Conservation (phyloP, 2,329 filamentous ascomycete species). For the Ophidiomyces ophidiicola region DNA sequence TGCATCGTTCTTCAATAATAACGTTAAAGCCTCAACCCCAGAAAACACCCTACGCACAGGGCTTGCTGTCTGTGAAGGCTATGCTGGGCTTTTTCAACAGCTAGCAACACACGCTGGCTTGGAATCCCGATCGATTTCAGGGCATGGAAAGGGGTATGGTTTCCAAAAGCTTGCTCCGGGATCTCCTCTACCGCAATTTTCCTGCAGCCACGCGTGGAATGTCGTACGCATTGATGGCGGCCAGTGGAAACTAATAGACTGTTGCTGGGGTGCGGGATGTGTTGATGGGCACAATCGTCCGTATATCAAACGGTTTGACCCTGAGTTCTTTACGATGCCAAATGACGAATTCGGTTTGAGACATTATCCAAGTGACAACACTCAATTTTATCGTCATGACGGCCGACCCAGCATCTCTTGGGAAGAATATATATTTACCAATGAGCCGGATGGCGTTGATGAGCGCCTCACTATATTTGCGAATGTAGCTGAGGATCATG, state of each 20-base stretch:
- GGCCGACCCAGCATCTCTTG: slow-evolving; percentile 52
- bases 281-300: slow-evolving; percentile 42
- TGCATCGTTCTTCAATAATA: slow-evolving; percentile 62
- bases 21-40: slow-evolving; percentile 54
- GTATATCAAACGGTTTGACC: slow-evolving; percentile 58
- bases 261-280: slow-evolving; percentile 83
- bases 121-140: slow-evolving; percentile 59
- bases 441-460: slow-evolving; percentile 32
- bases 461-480: slow-evolving; percentile 38
- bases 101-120: slow-evolving; percentile 70
- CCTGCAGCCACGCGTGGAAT: slow-evolving; percentile 78
- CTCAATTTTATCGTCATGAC: slow-evolving; percentile 59
- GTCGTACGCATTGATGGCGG: slow-evolving; percentile 76
- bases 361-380: slow-evolving; percentile 62
- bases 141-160: slow-evolving; percentile 80
- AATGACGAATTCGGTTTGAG: slow-evolving; percentile 72
- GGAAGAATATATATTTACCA: slow-evolving; percentile 69
- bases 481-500: slow-evolving; percentile 38
- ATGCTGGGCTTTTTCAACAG: slow-evolving; percentile 67
- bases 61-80: slow-evolving; percentile 81
- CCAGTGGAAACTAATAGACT: slow-evolving; percentile 80
- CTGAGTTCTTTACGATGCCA: slow-evolving; percentile 46
- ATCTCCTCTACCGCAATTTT: slow-evolving; percentile 51
- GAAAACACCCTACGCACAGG: slow-evolving; percentile 63
- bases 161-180: slow-evolving; percentile 52